Percentiles rank a stretch among this genome's conserved stretches.
Evolutionary conservation across 805 yeast species (phyloP).

Genomic region (Komagataella pastoris): DNA sequence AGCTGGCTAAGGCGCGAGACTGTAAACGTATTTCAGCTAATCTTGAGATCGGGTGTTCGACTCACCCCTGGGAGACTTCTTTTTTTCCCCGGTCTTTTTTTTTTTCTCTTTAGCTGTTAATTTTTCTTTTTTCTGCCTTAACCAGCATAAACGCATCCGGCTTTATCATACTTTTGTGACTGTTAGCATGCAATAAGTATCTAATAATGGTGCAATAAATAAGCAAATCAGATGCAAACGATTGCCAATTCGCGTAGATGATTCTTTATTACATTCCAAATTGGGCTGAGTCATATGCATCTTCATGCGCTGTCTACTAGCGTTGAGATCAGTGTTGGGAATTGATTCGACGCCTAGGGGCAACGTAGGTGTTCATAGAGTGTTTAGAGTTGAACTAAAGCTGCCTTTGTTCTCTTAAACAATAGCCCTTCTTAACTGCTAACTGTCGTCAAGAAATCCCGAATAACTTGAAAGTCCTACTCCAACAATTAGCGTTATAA

Average conservation of each 20-base stretch:
- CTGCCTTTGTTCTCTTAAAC: no score
- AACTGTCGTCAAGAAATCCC: neutral
- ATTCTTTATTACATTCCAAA: neutral
- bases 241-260: neutral
- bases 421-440: neutral
- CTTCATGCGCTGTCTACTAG: neutral
- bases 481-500: neutral
- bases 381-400: no score
- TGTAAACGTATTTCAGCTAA: neutral
- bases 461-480: neutral
- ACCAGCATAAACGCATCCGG: no score
- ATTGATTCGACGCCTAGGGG: no score
- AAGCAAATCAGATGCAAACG: neutral
- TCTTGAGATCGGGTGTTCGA: neutral
- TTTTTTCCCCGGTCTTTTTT: no score
- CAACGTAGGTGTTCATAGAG: no score
- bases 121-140: no score
- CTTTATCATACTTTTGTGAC: no score
- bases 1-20: neutral
- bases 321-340: neutral
- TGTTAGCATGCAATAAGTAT: no score
- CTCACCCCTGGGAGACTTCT: neutral
- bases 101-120: no score
- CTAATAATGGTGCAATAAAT: no score
- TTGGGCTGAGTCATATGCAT: neutral